Evolutionary conservation across 345 rosid species (phyloP).

Genomic region (Salix viminalis): DNA sequence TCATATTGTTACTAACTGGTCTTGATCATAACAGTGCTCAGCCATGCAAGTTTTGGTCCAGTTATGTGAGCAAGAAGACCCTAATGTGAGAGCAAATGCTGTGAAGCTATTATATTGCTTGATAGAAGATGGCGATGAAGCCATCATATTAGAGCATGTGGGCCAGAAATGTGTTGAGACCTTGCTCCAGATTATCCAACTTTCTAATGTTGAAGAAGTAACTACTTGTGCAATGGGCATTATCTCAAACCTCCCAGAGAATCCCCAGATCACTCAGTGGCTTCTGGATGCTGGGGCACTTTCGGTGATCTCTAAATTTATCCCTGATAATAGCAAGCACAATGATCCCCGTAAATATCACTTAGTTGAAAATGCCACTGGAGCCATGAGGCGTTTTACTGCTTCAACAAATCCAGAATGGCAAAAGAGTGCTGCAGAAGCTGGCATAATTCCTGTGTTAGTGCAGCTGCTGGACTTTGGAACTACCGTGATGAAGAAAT

Average conservation of each 20-base stretch:
- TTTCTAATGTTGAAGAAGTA: constrained; percentile 43
- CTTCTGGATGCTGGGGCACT: constrained; percentile 50
- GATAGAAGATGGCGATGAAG: constrained; percentile 46
- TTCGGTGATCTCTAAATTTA: constrained; percentile 17
- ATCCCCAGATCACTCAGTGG: constrained; percentile 41
- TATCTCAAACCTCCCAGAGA: constrained; percentile 53
- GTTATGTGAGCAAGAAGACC: constrained; percentile 39
- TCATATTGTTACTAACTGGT: constrained; percentile 13
- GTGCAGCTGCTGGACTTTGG: constrained; percentile 48
- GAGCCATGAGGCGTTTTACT: constrained; percentile 54
- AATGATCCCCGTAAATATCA: constrained; percentile 32
- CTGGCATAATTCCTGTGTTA: constrained; percentile 44
- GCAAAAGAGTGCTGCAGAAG: constrained; percentile 54
- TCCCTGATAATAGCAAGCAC: constrained; percentile 18
- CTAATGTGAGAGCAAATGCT: constrained; percentile 49
- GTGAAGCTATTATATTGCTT: constrained; percentile 56
- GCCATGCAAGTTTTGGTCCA: constrained; percentile 52
- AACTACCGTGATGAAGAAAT: constrained; percentile 40
- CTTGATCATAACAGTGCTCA: constrained; percentile 35
- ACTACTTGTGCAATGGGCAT: constrained; percentile 49
- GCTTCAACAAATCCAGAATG: constrained; percentile 38
- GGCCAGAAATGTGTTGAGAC: constrained; percentile 37
- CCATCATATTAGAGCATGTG: constrained; percentile 45
- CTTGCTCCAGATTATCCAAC: constrained; percentile 42
- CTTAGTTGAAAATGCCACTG: constrained; percentile 45